These are phyloP conservation scores for Lepiota venenata DNA, from an alignment of 768 basidiomycete species.

Conservation along the genomic window DNA sequence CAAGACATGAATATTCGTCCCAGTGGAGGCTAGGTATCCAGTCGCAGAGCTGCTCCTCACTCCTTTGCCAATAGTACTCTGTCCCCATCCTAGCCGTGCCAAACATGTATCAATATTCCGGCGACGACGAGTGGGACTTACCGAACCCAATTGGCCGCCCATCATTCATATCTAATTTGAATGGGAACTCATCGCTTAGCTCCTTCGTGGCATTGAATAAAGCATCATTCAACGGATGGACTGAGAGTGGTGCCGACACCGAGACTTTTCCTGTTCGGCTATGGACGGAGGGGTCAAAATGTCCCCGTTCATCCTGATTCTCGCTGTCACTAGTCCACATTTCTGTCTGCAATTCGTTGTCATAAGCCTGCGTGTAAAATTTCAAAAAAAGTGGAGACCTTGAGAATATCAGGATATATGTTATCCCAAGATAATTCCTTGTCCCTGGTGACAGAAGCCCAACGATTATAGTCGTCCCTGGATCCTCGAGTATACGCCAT, in stretches of 20 bases:
- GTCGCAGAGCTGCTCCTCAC: constrained; percentile 10
- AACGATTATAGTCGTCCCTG: constrained; percentile 8
- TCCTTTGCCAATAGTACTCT: constrained; percentile 7
- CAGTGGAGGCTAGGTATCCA: constrained; percentile 3
- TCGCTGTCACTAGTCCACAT: constrained; percentile 12
- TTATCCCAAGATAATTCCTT: constrained; percentile 12
- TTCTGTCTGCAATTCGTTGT: neutral
- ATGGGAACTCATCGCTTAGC: constrained; percentile 2
- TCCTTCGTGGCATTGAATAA: neutral
- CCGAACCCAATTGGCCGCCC: constrained; percentile 7
- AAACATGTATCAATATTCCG: neutral
- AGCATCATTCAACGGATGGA: constrained; percentile 8
- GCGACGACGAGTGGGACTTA: neutral
- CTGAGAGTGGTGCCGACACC: constrained; percentile 22
- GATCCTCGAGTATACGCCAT: constrained; percentile 11
- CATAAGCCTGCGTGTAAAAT: neutral
- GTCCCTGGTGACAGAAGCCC: constrained; percentile 7
- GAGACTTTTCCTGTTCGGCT: constrained; percentile 18
- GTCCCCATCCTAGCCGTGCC: neutral
- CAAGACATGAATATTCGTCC: constrained; percentile 21
- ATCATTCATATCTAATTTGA: constrained; percentile 5
- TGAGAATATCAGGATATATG: constrained; percentile 7
- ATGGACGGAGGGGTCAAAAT: constrained; percentile 28
- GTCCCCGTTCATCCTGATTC: constrained; percentile 11
- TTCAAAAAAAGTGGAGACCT: neutral